These are phyloP conservation scores for Hansenula sp. DNA, from an alignment of 1,139 yeast genomes.

Conservation along the genomic window DNA sequence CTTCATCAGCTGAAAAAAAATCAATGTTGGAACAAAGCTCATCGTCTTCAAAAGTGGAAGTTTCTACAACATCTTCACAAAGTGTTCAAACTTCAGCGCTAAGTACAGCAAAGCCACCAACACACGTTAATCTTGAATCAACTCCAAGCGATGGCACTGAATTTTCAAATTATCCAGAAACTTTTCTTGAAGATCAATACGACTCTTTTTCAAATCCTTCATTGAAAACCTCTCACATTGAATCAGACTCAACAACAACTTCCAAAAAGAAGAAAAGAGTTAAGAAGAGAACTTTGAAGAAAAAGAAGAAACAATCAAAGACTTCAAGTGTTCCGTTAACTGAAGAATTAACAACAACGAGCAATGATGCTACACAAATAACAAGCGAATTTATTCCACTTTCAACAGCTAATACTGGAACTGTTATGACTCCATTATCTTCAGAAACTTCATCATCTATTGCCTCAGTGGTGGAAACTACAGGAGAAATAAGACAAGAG, in stretches of 20 bases:
- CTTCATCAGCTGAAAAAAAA: too few species aligned
- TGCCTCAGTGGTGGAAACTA: background rate
- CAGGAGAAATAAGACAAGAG: background rate
- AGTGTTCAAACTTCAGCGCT: too few species aligned
- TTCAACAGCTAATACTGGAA: background rate
- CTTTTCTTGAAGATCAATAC: too few species aligned
- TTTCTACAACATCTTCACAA: too few species aligned
- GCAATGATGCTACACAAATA: background rate
- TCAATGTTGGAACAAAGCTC: too few species aligned
- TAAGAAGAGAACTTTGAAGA: constrained; percentile 2
- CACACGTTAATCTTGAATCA: too few species aligned
- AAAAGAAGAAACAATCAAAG: constrained; percentile 1
- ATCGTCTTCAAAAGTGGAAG: too few species aligned
- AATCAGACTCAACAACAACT: background rate
- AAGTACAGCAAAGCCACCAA: too few species aligned
- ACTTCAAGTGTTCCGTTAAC: background rate
- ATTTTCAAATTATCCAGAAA: too few species aligned
- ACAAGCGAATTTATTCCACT: background rate
- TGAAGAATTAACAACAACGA: background rate
- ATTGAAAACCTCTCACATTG: background rate
- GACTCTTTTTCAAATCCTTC: background rate
- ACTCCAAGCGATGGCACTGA: too few species aligned
- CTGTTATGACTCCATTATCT: background rate
- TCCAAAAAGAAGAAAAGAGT: background rate
- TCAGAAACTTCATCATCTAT: background rate